A percentile compares a stretch with the other conserved stretches of the same genome.
Conservation (phyloP, 2,329 filamentous ascomycete genomes). For the Xylaria sp. region DNA sequence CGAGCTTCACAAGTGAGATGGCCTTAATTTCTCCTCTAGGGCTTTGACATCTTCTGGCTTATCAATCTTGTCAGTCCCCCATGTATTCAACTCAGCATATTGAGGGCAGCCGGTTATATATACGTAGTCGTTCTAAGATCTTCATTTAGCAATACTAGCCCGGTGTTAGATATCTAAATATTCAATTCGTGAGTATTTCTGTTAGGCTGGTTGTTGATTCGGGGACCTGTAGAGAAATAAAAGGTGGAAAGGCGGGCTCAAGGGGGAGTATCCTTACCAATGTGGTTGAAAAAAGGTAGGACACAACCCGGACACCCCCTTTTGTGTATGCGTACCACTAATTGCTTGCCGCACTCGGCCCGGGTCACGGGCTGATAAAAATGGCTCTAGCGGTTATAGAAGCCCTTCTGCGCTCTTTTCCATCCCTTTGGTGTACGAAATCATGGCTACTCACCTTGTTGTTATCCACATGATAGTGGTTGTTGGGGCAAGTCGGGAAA, state of each 20-base stretch:
- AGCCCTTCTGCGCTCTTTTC: too few relatives aligned
- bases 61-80: neutral
- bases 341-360: neutral
- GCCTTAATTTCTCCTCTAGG: neutral
- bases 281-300: neutral
- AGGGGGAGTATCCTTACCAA: neutral
- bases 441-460: too few relatives aligned
- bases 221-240: neutral
- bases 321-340: conserved; percentile 5
- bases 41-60: neutral
- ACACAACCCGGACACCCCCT: neutral
- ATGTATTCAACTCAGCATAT: neutral
- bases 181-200: too few relatives aligned
- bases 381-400: too few relatives aligned
- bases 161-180: too few relatives aligned
- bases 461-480: neutral
- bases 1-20: too few relatives aligned
- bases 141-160: neutral
- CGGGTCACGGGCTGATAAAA: neutral
- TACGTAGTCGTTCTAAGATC: neutral
- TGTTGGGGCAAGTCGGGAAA: neutral
- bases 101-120: neutral
- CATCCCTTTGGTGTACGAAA: too few relatives aligned
- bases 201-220: neutral
- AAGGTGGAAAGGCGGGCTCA: neutral